phyloP scores from a whole-genome alignment of 352 stramenopile species.

The Phytopythium delawarense region DNA sequence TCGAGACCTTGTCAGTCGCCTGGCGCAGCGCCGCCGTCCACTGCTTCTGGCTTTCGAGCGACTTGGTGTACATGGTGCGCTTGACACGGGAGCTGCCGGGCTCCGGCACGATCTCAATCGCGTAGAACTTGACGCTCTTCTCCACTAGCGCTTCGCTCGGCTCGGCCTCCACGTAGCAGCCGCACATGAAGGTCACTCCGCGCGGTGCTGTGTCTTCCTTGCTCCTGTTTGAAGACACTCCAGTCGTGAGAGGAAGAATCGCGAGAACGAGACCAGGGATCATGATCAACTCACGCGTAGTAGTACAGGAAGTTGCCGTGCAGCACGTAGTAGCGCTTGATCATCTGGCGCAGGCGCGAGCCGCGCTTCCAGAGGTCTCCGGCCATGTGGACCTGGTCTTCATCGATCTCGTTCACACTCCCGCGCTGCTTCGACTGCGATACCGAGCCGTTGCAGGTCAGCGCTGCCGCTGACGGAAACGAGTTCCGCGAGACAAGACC shows the following conservation, averaged over 20 bases:
- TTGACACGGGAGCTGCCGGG: constrained; percentile 61
- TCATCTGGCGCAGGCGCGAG: constrained; percentile 80
- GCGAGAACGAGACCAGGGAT: not conserved
- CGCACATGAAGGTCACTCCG: constrained; percentile 75
- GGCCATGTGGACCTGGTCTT: constrained; percentile 20
- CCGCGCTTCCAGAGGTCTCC: constrained; percentile 79
- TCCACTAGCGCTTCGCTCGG: constrained; percentile 58
- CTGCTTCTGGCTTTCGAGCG: constrained; percentile 61
- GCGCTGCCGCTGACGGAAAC: not conserved
- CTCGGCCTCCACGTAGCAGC: constrained; percentile 72
- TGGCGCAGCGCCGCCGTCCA: constrained; percentile 76
- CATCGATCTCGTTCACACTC: not conserved
- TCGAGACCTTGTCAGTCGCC: constrained; percentile 84
- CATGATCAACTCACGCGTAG: constrained; percentile 50
- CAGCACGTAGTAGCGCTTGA: constrained; percentile 81
- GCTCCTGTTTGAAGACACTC: constrained; percentile 19
- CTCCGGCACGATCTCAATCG: constrained; percentile 84
- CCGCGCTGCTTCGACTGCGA: constrained; percentile 1
- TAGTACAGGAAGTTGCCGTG: constrained; percentile 90
- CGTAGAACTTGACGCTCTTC: constrained; percentile 81
- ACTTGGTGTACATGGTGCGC: constrained; percentile 81
- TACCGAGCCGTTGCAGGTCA: not conserved
- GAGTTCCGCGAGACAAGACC: not conserved
- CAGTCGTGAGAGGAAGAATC: not conserved
- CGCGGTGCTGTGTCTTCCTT: constrained; percentile 69